A percentile compares a stretch with the other conserved stretches of the same genome.
Evolutionary conservation across 1,139 yeast genomes (phyloP).

Genomic region (Taphrina wiesneri): DNA sequence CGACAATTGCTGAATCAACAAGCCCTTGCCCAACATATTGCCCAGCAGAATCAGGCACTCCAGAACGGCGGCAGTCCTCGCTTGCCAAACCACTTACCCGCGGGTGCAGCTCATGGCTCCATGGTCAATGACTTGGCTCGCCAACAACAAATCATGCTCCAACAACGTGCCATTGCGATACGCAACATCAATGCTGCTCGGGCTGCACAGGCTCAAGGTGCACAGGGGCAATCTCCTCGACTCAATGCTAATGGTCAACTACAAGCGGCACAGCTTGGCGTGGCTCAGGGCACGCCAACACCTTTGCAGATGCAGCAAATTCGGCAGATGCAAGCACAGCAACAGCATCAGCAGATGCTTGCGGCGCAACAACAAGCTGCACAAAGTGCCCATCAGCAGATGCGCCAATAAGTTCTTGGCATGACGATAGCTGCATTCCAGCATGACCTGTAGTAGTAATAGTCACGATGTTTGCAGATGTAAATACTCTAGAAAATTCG

Average conservation of each 20-base stretch:
- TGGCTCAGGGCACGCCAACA: slow-evolving; percentile 23
- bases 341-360: slow-evolving; percentile 30
- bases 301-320: slow-evolving; percentile 32
- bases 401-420: not conserved
- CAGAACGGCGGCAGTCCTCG: slow-evolving; percentile 27
- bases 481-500: no score
- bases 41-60: slow-evolving; percentile 4
- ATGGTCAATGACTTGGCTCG: slow-evolving; percentile 21
- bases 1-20: slow-evolving; percentile 19
- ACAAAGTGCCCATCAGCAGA: slow-evolving; percentile 16
- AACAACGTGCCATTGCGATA: slow-evolving; percentile 30
- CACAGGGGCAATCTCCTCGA: not conserved
- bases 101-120: not conserved
- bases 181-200: slow-evolving; percentile 23
- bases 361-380: slow-evolving; percentile 21
- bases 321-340: slow-evolving; percentile 32
- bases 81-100: not conserved
- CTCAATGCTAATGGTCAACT: slow-evolving; percentile 18
- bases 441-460: not conserved
- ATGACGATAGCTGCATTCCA: no score
- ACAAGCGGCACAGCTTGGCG: slow-evolving; percentile 26
- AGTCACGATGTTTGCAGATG: not conserved
- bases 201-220: slow-evolving; percentile 18
- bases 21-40: slow-evolving; percentile 20
- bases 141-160: slow-evolving; percentile 27